Base-by-base conservation (phyloP, 176 grass and related monocot species). In the Secale cereale region DNA sequence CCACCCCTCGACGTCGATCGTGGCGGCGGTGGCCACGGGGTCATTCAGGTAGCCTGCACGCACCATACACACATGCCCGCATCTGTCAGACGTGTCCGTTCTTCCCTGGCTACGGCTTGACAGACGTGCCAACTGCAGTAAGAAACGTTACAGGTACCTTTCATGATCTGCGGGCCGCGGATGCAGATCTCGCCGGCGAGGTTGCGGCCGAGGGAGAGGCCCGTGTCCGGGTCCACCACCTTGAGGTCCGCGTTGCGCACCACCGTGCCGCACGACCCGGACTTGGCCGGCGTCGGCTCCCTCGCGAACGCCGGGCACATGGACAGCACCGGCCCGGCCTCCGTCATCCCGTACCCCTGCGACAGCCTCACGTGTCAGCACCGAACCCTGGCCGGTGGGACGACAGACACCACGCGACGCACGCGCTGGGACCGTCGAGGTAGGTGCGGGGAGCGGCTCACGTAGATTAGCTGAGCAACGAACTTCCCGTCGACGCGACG, bases 271-370 rank as follows among this genome's bases (percentile, higher is more conserved):
- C 93, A 98, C 30, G 96, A 98, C 4, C 93, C 93, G 0, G 89
- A 65, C 81, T 98, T 98, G 14, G 84, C 81, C 16, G 85, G 78
- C n/a, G 78, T 66, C 3, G 96, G 93, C 45, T 95, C 84, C 86
- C 90, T 95, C 2, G 96, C 96, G 63, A 98, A 98, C 30, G 89
- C 96, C 29, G 89, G 86, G 83, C 96, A 95, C 96, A 98, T 94
- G 10, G 96, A 92, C 28, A 95, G 93, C 74, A 98, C 96, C 6
- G 96, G 96, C 28, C 96, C 96, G 4, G 96, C 96, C 86, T 98
- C 96, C 36, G 93, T 98, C 96, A 98, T 98, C 22, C 96, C 96
- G 31, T 98, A 98, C 4, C 96, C 96, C 91, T 95, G 88, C 63
- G 22, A 3, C 28, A 19, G 1, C 19, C 9, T 33, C 50, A 22